Evolutionary conservation across 345 rosid genomes (phyloP).

Genomic region (Populus tremula): DNA sequence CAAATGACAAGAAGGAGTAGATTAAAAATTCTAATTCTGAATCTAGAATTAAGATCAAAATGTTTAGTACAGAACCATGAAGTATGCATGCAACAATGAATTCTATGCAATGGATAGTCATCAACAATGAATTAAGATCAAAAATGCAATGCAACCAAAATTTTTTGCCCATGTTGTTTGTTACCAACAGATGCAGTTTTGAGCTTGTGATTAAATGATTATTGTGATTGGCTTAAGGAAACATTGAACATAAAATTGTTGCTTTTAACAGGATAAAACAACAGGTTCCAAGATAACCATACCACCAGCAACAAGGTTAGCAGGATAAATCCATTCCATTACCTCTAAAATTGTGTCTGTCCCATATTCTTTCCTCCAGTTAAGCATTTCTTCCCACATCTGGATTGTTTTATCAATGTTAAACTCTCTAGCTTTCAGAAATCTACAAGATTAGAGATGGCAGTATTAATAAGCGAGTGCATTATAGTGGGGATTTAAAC

Average conservation of each 20-base stretch:
- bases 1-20: not conserved
- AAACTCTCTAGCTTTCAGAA: slow-evolving; percentile 87
- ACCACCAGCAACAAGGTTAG: not conserved
- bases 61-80: not conserved
- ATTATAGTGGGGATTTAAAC: slow-evolving; percentile 11
- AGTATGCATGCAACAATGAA: not conserved
- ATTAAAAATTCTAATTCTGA: not conserved
- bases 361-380: slow-evolving; percentile 84
- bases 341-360: slow-evolving; percentile 87
- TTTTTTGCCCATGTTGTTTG: not conserved
- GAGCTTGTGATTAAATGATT: not conserved
- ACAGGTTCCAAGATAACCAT: not conserved
- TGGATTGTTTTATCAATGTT: slow-evolving; percentile 72
- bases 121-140: not conserved
- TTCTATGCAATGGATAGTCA: not conserved
- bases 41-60: not conserved
- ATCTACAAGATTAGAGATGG: slow-evolving; percentile 44
- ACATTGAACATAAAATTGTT: not conserved
- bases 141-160: not conserved
- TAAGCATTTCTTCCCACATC: slow-evolving; percentile 98
- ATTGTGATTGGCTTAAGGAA: not conserved
- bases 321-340: slow-evolving; percentile 7
- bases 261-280: not conserved
- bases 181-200: slow-evolving; percentile 5
- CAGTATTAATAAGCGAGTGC: slow-evolving; percentile 4